Evolutionary conservation across 768 basidiomycete genomes (phyloP).

Genomic region (Xerocomellus dryophilus): DNA sequence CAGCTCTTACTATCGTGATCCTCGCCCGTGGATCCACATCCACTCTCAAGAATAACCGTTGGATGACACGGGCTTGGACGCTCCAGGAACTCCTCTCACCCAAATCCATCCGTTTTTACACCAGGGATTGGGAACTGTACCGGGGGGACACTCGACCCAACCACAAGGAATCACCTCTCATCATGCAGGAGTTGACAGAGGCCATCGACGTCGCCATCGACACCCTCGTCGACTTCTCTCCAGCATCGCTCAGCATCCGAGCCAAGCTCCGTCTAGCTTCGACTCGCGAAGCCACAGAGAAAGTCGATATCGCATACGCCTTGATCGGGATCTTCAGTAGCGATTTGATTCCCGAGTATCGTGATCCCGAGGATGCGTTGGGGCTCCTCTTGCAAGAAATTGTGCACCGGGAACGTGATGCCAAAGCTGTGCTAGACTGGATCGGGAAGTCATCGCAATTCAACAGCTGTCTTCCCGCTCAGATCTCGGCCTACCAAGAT

Average conservation of each 20-base stretch:
- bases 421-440: constrained; percentile 12
- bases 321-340: constrained; percentile 2
- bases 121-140: background rate
- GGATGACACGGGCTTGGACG: constrained; percentile 3
- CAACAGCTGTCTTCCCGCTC: constrained; percentile 13
- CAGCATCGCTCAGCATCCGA: background rate
- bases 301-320: background rate
- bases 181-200: background rate
- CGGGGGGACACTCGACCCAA: background rate
- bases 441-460: constrained; percentile 8
- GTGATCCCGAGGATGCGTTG: background rate
- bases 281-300: background rate
- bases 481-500: background rate
- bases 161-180: background rate
- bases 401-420: constrained; percentile 2
- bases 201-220: background rate
- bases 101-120: background rate
- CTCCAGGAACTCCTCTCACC: constrained; percentile 6
- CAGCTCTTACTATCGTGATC: background rate
- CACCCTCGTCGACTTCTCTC: background rate
- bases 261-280: constrained; percentile 1
- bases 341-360: background rate
- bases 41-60: background rate
- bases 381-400: constrained; percentile 10
- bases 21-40: background rate